Evolutionary conservation across 179 eudicot genomes (phyloP).

Genomic region (Patellifolia procumbens): DNA sequence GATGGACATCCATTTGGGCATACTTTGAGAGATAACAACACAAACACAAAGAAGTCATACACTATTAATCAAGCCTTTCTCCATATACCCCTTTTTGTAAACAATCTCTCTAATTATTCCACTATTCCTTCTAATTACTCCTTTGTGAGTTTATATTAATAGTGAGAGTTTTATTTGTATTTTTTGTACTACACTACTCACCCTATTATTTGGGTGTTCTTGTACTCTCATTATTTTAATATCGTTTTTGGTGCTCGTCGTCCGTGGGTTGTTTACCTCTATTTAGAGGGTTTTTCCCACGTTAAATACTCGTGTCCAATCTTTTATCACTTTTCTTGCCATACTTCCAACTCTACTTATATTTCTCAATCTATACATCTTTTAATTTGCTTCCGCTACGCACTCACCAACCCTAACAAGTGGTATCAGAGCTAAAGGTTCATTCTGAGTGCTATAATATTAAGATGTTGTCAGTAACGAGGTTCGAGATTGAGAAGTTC

Average conservation of each 20-base stretch:
- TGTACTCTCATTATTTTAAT: not conserved
- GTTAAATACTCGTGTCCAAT: not conserved
- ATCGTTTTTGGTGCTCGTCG: not conserved
- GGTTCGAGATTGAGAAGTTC: slow-evolving; percentile 6
- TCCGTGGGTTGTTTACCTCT: not conserved
- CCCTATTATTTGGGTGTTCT: not conserved
- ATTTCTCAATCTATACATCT: not conserved
- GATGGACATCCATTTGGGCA: no score
- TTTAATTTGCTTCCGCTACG: not conserved
- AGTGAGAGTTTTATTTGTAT: not conserved
- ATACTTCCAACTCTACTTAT: not conserved
- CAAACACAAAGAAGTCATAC: no score
- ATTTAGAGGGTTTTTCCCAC: not conserved
- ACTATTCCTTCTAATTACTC: no score
- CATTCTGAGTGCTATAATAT: no score
- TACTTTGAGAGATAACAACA: no score
- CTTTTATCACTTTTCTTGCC: not conserved
- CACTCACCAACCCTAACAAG: not conserved
- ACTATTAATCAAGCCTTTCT: no score
- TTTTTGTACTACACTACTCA: no score
- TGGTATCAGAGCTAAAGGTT: not conserved
- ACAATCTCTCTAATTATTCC: no score
- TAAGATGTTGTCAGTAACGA: not conserved
- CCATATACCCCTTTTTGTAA: no score
- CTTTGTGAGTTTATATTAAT: not conserved